Base-by-base conservation (phyloP, 2,329 filamentous ascomycete species). In the Cladophialophora psammophila region DNA sequence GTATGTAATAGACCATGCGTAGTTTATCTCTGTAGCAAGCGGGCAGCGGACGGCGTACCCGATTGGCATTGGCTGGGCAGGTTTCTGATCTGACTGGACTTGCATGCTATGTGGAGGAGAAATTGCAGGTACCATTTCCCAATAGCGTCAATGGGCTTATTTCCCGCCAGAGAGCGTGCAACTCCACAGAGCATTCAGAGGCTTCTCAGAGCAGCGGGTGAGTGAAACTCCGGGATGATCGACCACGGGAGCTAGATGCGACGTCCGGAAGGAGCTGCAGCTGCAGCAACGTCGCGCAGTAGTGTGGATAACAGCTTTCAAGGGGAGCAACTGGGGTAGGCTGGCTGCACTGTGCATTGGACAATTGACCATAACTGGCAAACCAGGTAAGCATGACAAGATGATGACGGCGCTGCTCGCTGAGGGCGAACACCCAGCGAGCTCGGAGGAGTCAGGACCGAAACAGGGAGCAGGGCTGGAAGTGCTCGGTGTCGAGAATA, bases 321-420 rank as follows among this genome's bases (percentile, higher is more conserved):
- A 35, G 57, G 42, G 26, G 34, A 61, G 9, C 40, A 36, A 20
- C 52, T 15, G 42, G 48, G 18, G 32, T 20, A 26, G n/a, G 15
- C 34, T 52, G 42, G 32, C 7, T 40, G 45, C 32, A 20, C 18
- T 3, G 32, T 13, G 58, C 20, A 18, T 50, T 50, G 45, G 45
- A 50, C 18, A 18, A 53, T 32, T 61, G 34, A n/a, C 45, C 48
- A 15, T 9, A 61, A 38, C 8, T 38, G 59, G 59, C 1, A 61
- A 61, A 38, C 42, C 40, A 60, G 57, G 57, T 61, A 20, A 61
- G 59, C 59, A 61, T 61, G 59, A 61, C 59, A 61, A 8, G 59
- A 38, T 52, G 45, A 35, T 52, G 48, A 61, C 52, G 45, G 20
- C 42, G 31, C 13, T 26, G 31, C 5, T 61, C 59, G 45, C 32